A percentile compares a stretch with the other conserved stretches of the same genome.
phyloP scores from a whole-genome alignment of 139 green algal genomes.

The Yamagishiella unicocca region DNA sequence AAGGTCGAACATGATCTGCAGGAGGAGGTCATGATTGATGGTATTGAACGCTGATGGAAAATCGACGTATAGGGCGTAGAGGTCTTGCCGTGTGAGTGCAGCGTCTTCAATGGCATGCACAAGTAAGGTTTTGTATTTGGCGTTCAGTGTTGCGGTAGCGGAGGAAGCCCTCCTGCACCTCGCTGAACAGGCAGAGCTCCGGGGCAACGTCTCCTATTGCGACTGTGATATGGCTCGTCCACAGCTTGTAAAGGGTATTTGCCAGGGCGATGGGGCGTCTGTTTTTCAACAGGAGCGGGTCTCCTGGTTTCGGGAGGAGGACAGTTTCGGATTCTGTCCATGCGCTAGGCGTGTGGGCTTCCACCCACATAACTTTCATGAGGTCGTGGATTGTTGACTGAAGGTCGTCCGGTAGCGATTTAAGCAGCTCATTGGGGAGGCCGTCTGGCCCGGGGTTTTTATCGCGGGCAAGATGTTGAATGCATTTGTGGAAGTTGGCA shows the following conservation, averaged over 20 bases:
- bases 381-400: constrained; percentile 26
- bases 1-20: constrained; percentile 56
- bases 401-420: constrained; percentile 34
- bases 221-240: constrained; percentile 49
- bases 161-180: constrained; percentile 58
- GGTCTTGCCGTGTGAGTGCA: constrained; percentile 16
- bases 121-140: constrained; percentile 27
- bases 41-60: constrained; percentile 63
- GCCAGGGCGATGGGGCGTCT: constrained; percentile 51
- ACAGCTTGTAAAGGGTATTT: constrained; percentile 62
- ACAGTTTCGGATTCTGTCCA: constrained; percentile 61
- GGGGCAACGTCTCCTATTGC: constrained; percentile 45
- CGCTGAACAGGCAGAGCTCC: constrained; percentile 23
- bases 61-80: constrained; percentile 57
- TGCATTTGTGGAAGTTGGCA: constrained; percentile 23
- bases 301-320: constrained; percentile 57
- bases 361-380: constrained; percentile 46
- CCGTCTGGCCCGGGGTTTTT: constrained; percentile 55
- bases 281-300: constrained; percentile 27
- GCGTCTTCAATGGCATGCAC: constrained; percentile 59
- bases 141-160: neutral
- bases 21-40: constrained; percentile 58
- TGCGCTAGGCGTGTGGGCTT: constrained; percentile 40
- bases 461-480: constrained; percentile 2
- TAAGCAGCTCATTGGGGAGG: constrained; percentile 56